phyloP scores from a whole-genome alignment of 2,329 filamentous ascomycete genomes.

The Penicillium vulpinum region DNA sequence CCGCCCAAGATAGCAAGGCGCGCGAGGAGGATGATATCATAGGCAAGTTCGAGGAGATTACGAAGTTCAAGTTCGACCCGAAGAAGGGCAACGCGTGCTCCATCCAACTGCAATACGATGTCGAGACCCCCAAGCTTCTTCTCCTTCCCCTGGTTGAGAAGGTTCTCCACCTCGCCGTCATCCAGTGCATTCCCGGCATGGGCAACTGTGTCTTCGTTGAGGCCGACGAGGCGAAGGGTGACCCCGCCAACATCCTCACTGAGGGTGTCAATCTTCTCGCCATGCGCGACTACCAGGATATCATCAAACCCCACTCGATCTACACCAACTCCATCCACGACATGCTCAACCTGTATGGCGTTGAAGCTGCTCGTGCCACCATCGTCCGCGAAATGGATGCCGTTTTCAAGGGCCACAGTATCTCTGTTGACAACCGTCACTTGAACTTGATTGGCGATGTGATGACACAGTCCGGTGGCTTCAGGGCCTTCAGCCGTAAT shows the following conservation, averaged over 20 bases:
- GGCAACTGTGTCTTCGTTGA: slow-evolving; percentile 69
- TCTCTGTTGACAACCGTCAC: slow-evolving; percentile 87
- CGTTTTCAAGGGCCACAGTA: slow-evolving; percentile 89
- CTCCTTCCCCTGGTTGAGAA: slow-evolving; percentile 89
- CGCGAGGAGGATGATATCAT: slow-evolving; percentile 67
- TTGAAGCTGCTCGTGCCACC: slow-evolving; percentile 83
- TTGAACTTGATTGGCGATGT: slow-evolving; percentile 93
- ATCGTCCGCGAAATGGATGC: slow-evolving; percentile 83
- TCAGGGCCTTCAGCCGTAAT: slow-evolving; percentile 88
- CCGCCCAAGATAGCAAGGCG: slow-evolving; percentile 44
- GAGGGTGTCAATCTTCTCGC: slow-evolving; percentile 84
- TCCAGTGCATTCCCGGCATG: slow-evolving; percentile 82
- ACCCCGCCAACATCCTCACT: slow-evolving; percentile 64
- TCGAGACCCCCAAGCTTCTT: slow-evolving; percentile 80
- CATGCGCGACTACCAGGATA: slow-evolving; percentile 84
- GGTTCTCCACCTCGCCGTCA: slow-evolving; percentile 73
- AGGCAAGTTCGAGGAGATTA: slow-evolving; percentile 65
- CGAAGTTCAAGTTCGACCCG: slow-evolving; percentile 78
- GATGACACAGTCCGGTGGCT: slow-evolving; percentile 92
- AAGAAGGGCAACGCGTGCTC: slow-evolving; percentile 71
- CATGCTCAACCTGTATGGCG: slow-evolving; percentile 82
- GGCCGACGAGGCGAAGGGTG: slow-evolving; percentile 54
- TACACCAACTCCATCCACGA: slow-evolving; percentile 91
- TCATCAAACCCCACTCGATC: slow-evolving; percentile 81
- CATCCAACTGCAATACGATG: slow-evolving; percentile 79